Conservation (phyloP, 352 stramenopile genomes). For the Phytophthora boehmeriae region DNA sequence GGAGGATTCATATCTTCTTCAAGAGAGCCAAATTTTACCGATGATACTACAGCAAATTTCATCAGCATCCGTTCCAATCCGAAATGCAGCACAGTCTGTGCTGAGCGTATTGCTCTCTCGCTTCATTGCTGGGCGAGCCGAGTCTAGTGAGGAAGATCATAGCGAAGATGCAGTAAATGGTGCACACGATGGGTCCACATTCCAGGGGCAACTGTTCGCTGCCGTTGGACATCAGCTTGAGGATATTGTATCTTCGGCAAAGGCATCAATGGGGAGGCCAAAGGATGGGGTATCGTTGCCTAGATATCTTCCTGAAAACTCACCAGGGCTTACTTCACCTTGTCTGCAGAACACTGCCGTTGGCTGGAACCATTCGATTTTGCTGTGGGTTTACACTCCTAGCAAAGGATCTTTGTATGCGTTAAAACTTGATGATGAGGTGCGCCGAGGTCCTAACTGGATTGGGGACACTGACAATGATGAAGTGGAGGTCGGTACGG, state of each 20-base stretch:
- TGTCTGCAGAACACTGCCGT: constrained; percentile 37
- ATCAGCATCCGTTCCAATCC: constrained; percentile 44
- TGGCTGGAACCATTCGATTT: constrained; percentile 78
- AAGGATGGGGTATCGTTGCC: constrained; percentile 7
- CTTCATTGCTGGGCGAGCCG: constrained; percentile 51
- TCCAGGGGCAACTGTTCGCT: constrained; percentile 73
- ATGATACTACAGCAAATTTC: constrained; percentile 63
- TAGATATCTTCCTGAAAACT: constrained; percentile 48
- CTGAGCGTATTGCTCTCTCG: constrained; percentile 65
- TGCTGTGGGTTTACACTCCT: constrained; percentile 75
- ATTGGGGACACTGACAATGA: constrained; percentile 22
- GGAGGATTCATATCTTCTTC: constrained; percentile 73
- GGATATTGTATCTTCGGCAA: constrained; percentile 41
- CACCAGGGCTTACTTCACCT: constrained; percentile 45
- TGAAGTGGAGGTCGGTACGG: constrained; percentile 39
- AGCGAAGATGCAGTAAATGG: constrained; percentile 20
- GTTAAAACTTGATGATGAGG: constrained; percentile 70
- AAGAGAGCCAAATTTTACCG: constrained; percentile 63
- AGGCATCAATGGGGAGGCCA: constrained; percentile 9
- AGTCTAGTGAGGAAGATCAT: constrained; percentile 18
- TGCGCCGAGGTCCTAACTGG: constrained; percentile 65
- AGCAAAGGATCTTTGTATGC: constrained; percentile 49
- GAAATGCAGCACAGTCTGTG: constrained; percentile 60
- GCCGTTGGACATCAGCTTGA: constrained; percentile 72
- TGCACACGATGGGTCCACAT: constrained; percentile 41